phyloP scores from a whole-genome alignment of 768 basidiomycete species.

The Pulveroboletus sp. region DNA sequence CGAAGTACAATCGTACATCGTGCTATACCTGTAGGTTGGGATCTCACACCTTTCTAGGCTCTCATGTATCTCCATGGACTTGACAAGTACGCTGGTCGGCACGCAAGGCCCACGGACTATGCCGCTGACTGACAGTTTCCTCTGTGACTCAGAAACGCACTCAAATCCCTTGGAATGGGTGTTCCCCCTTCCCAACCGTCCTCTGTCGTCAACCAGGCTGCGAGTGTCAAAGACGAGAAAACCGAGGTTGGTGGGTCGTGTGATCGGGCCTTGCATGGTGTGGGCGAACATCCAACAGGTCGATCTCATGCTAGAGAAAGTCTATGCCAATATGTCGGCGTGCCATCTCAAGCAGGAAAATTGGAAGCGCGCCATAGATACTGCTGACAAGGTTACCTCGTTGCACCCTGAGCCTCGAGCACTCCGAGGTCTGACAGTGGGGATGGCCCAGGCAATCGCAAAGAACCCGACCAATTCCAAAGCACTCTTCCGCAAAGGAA shows the following conservation, averaged over 20 bases:
- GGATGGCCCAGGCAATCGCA: slow-evolving; percentile 51
- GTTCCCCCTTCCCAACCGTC: neutral
- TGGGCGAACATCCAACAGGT: slow-evolving; percentile 38
- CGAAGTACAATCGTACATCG: slow-evolving; percentile 41
- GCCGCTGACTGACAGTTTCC: slow-evolving; percentile 2
- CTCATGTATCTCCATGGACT: slow-evolving; percentile 70
- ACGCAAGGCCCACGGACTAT: neutral
- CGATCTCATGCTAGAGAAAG: slow-evolving; percentile 73
- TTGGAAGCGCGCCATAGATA: slow-evolving; percentile 73
- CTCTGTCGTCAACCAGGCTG: slow-evolving; percentile 28
- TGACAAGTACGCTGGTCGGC: slow-evolving; percentile 55
- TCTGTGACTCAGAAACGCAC: slow-evolving; percentile 42
- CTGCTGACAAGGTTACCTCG: slow-evolving; percentile 65
- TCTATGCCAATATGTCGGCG: slow-evolving; percentile 82
- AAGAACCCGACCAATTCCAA: slow-evolving; percentile 77
- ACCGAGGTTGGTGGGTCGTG: slow-evolving; percentile 49
- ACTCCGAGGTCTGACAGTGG: neutral
- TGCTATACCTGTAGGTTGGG: neutral
- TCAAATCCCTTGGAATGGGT: slow-evolving; percentile 47
- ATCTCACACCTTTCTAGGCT: slow-evolving; percentile 39
- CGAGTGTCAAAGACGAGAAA: slow-evolving; percentile 45
- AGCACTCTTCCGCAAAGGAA: slow-evolving; percentile 76
- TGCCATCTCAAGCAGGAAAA: slow-evolving; percentile 78
- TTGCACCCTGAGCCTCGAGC: neutral
- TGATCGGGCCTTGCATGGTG: neutral